Evolutionary conservation across 2,329 filamentous ascomycete genomes (phyloP), one percentile per base, ranked within the genome.

Genomic region (Colletotrichum tropicale): DNA sequence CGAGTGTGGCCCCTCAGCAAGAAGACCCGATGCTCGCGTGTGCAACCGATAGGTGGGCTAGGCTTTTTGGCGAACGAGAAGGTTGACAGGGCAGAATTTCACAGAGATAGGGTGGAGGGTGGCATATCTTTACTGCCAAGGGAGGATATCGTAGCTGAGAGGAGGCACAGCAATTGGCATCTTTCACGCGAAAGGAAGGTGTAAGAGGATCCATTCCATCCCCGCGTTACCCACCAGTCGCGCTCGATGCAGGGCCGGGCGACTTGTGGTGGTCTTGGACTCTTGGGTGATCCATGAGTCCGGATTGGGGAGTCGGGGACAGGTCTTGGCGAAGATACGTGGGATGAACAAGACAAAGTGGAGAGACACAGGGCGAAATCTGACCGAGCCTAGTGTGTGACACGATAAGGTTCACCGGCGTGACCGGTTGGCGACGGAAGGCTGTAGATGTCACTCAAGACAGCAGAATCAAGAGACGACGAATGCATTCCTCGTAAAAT

Each of bases 121-220:
- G 52, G 48, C 36, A 62, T 69, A 64, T 58, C 58, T 75, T n/a
- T 52, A 5, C 18, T 58, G 74, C 74, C 74, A 76, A 76, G 70
- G 30, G 3, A 69, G 65, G 36, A n/a, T 52, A 60, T 26, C 70
- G 52, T 7, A 69, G 58, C 64, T 74, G n/a, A 34, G 71, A 64
- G 56, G 60, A 15, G 70, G 70, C 43, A 75, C 56, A 69, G 43
- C 58, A 26, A 21, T 69, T 69, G 70, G 64, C 70, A 68, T 76
- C 58, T 69, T 76, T 66, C 56, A 76, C 74, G 65, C 70, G 74
- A 74, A 76, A 76, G 74, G 74, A 76, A 69, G 74, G 74, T 74
- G 74, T 66, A 74, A 73, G 65, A 76, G 64, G 43, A 74, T 73
- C 65, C 70, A 75, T 74, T 74, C 43, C 58, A 66, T 69, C 74